Conservation (phyloP, 257 asterid species). For the Solanum medicagineum region DNA sequence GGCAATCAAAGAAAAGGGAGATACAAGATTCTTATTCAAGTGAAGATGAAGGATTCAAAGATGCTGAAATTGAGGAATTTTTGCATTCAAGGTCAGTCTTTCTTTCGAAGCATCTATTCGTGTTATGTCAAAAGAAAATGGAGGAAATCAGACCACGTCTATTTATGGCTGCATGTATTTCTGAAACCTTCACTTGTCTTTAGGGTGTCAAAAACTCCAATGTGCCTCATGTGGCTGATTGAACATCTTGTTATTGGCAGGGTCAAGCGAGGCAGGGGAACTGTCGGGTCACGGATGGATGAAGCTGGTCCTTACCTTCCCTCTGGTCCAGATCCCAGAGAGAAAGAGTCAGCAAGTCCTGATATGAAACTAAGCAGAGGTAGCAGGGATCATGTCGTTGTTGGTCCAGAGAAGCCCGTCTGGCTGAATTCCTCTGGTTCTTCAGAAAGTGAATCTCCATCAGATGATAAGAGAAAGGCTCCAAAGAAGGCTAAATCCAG, state of each 20-base stretch:
- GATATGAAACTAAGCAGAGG: slow-evolving; percentile 18
- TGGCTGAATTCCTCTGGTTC: slow-evolving; percentile 18
- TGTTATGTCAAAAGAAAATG: not conserved
- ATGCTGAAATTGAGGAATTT: slow-evolving; percentile 69
- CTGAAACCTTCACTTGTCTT: not conserved
- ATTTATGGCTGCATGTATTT: not conserved
- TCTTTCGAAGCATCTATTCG: not conserved
- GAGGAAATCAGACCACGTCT: not conserved
- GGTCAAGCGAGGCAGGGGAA: slow-evolving; percentile 88
- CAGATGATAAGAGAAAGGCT: slow-evolving; percentile 14
- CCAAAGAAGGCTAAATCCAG: slow-evolving; percentile 14
- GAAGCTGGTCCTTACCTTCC: slow-evolving; percentile 87
- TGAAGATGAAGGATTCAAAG: slow-evolving; percentile 57
- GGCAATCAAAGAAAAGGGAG: slow-evolving; percentile 29
- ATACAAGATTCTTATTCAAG: slow-evolving; percentile 13
- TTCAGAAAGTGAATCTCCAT: slow-evolving; percentile 36
- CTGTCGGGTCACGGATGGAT: slow-evolving; percentile 91
- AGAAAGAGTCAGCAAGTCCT: slow-evolving; percentile 1
- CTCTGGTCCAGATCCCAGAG: slow-evolving; percentile 20
- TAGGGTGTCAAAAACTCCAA: not conserved
- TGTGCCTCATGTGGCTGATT: not conserved
- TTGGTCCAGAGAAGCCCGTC: slow-evolving; percentile 64
- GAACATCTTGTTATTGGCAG: slow-evolving; percentile 23
- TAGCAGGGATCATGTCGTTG: slow-evolving; percentile 9
- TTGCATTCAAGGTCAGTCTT: slow-evolving; percentile 53